Conservation (phyloP, 2,329 filamentous ascomycete species). For the Calonectria henricotiae region DNA sequence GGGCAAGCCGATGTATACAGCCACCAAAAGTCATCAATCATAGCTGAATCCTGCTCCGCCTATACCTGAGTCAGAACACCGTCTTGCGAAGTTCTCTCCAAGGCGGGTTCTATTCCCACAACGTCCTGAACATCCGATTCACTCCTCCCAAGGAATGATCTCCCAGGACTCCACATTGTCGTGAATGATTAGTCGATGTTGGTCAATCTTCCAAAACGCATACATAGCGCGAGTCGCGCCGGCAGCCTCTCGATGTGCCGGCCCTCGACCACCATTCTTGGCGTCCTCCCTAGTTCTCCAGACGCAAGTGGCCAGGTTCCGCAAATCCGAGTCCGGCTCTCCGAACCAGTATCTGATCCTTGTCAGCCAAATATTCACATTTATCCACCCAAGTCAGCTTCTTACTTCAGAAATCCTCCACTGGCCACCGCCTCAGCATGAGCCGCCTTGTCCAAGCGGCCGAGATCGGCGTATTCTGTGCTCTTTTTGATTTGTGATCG, state of each 20-base stretch:
- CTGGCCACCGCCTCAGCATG: conserved; percentile 85
- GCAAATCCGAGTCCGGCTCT: conserved; percentile 76
- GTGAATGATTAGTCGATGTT: conserved; percentile 78
- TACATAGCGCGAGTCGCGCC: conserved; percentile 76
- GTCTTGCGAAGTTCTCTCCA: background rate
- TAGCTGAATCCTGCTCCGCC: background rate
- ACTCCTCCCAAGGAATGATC: conserved; percentile 71
- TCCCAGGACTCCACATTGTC: conserved; percentile 78
- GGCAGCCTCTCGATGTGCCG: conserved; percentile 77
- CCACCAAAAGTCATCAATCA: background rate
- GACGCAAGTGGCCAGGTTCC: conserved; percentile 87
- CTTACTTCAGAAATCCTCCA: conserved; percentile 86
- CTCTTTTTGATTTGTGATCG: conserved; percentile 79
- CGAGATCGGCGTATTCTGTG: conserved; percentile 79
- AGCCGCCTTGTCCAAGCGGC: conserved; percentile 82
- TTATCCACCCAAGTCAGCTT: background rate
- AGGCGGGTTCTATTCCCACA: conserved; percentile 4
- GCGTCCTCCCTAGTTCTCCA: conserved; percentile 76
- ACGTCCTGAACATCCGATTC: conserved; percentile 22
- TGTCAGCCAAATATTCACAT: conserved; percentile 41
- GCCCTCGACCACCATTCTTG: conserved; percentile 71
- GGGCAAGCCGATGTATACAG: conserved; percentile 3
- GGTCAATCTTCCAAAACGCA: conserved; percentile 80
- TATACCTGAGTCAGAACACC: background rate
- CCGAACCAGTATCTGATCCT: conserved; percentile 87